Evolutionary conservation across 2,329 filamentous ascomycete genomes (phyloP), one percentile per base, ranked within the genome.

Genomic region (Sclerotinia sclerotiorum): DNA sequence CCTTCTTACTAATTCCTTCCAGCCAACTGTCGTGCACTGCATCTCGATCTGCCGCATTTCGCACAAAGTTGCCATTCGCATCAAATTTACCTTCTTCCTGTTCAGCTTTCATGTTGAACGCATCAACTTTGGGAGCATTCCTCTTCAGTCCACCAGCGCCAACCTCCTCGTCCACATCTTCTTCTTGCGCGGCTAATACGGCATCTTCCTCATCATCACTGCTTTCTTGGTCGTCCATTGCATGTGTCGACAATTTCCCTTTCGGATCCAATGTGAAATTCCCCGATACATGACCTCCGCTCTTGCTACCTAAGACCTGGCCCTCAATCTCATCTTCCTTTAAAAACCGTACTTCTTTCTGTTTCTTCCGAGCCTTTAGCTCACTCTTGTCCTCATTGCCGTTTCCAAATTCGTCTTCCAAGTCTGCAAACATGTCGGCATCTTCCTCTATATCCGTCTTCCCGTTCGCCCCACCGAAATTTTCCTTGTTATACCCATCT

Each of bases 51-150:
- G 82, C 86, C 0, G 94, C 94, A 79, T 96, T 96, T 68, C 95
- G 88, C 56, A 99, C 88, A 78, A 89, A 99, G 79, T 98, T 99
- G 13, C 94, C 94, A 1, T 89, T 83, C 74, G 95, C 91, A 77
- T 99, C 95, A 75, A 97, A 99, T 15, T 88, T 86, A 1, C 95
- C 95, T 74, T 98, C 94, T 76, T 98, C 93, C 78, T 96, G 89
- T 79, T 99, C 95, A 17, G 87, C 82, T 69, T 87, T 88, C 84
- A 99, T 91, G 77, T 99, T 98, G 84, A 99, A 99, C 3, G 94
- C 94, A 79, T 98, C 95, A 7, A 99, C 85, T 78, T 95, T 92
- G 1, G 95, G 95, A 1, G 95, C 95, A 79, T 97, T 93, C 75
- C 89, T 91, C 81, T 97, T 98, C 74, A 96, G 90, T 2, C 91